Conservation (phyloP, 306 rosid genomes). For the Bauhinia variegata region DNA sequence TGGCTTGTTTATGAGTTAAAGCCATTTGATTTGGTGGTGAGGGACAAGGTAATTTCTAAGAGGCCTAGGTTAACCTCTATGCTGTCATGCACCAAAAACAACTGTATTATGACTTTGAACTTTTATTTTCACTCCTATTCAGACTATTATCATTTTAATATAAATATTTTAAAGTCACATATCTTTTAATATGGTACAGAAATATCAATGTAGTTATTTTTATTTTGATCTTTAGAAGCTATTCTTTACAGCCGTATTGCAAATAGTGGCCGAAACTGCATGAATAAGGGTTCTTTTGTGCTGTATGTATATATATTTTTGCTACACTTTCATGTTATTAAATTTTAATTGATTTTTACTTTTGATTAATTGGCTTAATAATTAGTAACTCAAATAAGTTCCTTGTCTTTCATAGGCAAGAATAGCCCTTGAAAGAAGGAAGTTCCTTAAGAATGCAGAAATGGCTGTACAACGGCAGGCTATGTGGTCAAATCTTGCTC, state of each 20-base stretch:
- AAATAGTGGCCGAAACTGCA: constrained; percentile 1
- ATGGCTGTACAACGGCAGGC: constrained; percentile 93
- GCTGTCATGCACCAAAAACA: too few relatives aligned
- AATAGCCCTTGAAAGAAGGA: constrained; percentile 94
- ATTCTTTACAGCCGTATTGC: constrained; percentile 17
- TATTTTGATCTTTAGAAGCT: constrained; percentile 2
- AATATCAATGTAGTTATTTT: neutral
- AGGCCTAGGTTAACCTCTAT: too few relatives aligned
- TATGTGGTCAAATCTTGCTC: constrained; percentile 98
- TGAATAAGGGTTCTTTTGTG: neutral
- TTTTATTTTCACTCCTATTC: neutral
- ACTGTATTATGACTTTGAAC: constrained; percentile 18
- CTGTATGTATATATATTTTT: constrained; percentile 17
- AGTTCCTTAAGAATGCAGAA: constrained; percentile 90
- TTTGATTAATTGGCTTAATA: constrained; percentile 25
- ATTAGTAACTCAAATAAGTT: constrained; percentile 33
- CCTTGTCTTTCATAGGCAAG: constrained; percentile 73
- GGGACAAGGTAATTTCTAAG: too few relatives aligned
- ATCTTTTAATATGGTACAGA: neutral
- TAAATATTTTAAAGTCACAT: constrained; percentile 10
- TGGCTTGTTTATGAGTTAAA: constrained; percentile 3
- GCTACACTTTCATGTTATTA: constrained; percentile 17
- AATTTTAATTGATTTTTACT: neutral
- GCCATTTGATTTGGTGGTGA: too few relatives aligned
- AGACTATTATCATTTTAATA: neutral